These are phyloP conservation scores for Eucommia ulmoides DNA, from an alignment of 257 asterid genomes.

Conservation along the genomic window DNA sequence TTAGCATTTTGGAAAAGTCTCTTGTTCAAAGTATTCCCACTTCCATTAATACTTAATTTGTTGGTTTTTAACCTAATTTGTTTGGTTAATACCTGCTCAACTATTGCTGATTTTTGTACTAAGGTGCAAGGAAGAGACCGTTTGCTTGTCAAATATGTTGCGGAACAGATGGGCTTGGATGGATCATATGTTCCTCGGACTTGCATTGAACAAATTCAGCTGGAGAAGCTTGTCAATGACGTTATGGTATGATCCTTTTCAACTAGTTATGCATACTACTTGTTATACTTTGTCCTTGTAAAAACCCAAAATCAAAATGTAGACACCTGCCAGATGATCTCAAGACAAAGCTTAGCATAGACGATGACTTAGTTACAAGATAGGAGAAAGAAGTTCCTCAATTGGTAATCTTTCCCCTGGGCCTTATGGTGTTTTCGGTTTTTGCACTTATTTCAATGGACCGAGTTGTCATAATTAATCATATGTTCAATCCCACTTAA, in stretches of 20 bases:
- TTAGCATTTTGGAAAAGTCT: too few relatives aligned
- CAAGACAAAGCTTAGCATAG: not conserved
- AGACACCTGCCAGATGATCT: conserved; percentile 56
- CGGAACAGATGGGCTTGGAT: conserved; percentile 79
- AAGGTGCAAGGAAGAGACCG: conserved; percentile 98
- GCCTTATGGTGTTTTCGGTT: too few relatives aligned
- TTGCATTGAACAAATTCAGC: conserved; percentile 89
- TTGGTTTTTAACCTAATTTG: conserved; percentile 7
- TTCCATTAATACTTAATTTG: too few relatives aligned
- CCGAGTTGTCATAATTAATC: too few relatives aligned
- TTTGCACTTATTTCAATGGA: too few relatives aligned
- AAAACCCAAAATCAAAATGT: conserved; percentile 21
- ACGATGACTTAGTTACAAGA: not conserved
- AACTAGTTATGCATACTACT: conserved; percentile 2
- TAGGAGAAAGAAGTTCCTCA: not conserved
- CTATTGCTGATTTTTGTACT: conserved; percentile 2
- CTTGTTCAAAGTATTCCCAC: too few relatives aligned
- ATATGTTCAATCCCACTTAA: too few relatives aligned
- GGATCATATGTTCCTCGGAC: conserved; percentile 87
- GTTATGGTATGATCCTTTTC: conserved; percentile 91
- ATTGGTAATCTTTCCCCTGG: too few relatives aligned
- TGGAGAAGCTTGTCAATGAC: conserved; percentile 88
- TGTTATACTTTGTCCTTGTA: conserved; percentile 6
- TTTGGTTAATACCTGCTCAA: conserved; percentile 10
- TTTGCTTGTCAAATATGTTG: conserved; percentile 40